phyloP scores from a whole-genome alignment of 345 rosid genomes.

The Erodium maritimum region DNA sequence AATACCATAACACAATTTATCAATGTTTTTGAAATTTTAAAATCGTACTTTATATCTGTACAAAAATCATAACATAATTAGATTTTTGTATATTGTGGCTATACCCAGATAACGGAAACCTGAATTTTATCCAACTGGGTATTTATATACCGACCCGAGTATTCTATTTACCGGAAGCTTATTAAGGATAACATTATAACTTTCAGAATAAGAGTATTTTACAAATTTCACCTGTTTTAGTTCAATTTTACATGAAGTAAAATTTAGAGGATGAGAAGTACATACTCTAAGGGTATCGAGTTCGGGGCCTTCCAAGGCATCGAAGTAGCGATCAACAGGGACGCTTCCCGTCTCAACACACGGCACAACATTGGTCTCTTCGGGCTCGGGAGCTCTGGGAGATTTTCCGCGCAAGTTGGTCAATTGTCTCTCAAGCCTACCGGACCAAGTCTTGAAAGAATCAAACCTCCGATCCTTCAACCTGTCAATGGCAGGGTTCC shows the following conservation, averaged over 20 bases:
- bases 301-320: constrained; percentile 83
- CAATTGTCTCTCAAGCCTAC: constrained; percentile 68
- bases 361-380: constrained; percentile 10
- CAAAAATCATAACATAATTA: too few relatives aligned
- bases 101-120: too few relatives aligned
- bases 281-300: constrained; percentile 73
- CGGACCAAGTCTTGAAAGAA: constrained; percentile 86
- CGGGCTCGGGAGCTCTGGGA: constrained; percentile 20
- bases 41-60: too few relatives aligned
- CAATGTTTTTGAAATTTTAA: not conserved
- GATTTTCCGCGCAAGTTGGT: constrained; percentile 42
- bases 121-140: too few relatives aligned
- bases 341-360: constrained; percentile 32
- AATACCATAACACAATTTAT: not conserved
- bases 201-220: too few relatives aligned
- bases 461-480: constrained; percentile 53
- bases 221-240: too few relatives aligned
- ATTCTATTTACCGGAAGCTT: too few relatives aligned
- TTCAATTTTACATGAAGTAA: too few relatives aligned
- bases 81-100: too few relatives aligned
- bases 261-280: not conserved
- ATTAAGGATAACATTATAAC: too few relatives aligned
- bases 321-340: constrained; percentile 69
- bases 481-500: constrained; percentile 21
- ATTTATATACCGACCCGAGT: too few relatives aligned